Base-by-base conservation (phyloP, 1,139 yeast genomes). In the Suhomyces guaymorum region DNA sequence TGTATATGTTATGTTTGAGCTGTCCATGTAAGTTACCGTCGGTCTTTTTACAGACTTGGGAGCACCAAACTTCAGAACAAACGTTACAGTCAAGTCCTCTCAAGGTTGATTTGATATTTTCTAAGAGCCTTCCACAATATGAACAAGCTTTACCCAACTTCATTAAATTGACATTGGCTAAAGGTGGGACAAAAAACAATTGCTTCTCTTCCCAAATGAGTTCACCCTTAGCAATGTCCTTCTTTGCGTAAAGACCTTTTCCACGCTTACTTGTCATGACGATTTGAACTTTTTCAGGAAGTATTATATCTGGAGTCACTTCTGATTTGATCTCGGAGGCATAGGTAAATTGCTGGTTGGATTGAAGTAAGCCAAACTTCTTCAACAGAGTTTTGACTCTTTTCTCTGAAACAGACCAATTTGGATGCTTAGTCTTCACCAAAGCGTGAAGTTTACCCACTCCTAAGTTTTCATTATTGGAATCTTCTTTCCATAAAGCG, bases 11-110 rank as follows among this genome's bases (percentile, higher is more conserved):
- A 54, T 89, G 96, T 58, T 80, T 79, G 41, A 84, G 62, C 3
- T 72, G 55, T 0, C 64, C 57, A 56, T 89, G 96, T 11, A 78
- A 59, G 3, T 60, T 57, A 35, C 71, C 76, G 43, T 72, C 73
- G 12, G 57, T 50, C 32, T 69, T 73, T 49, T 82, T 80, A 61
- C 96, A 87, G 9, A 55, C 56, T 30, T 63, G 64, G 9, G 82
- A 74, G 55, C 96, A 87, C 95, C 95, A 87, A 28, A 80, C 64
- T 33, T 77, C 80, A 8, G 72, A 58, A 54, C 96, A 87, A 11
- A 73, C 70, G 38, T 75, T 70, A 54, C 95, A 86, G 44, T 81
- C 87, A 34, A 83, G 66, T 3, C 86, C 83, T 46, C 66, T 69
- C 42, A 70, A 59, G 10, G 72, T 59, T 28, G 61, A 43, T 10